Conservation (phyloP, 164 flowering plant species). For the Liquidambar formosana region DNA sequence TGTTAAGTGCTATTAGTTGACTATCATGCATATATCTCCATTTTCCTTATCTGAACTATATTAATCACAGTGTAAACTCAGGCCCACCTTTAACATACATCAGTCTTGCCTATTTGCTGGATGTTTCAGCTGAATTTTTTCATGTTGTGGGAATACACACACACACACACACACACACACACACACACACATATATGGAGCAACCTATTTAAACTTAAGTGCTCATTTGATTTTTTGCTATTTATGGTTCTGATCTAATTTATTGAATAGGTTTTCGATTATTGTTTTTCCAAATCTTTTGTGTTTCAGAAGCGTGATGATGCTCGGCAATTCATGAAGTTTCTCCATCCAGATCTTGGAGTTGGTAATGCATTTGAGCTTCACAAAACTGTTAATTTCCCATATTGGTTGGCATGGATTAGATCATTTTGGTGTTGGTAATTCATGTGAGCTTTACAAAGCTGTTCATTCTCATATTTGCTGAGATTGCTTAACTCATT, state of each 20-base stretch:
- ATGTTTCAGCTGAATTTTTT: too few species aligned
- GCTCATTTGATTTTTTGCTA: too few species aligned
- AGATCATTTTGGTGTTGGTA: neutral
- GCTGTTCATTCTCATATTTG: neutral
- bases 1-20: neutral
- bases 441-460: slow-evolving; percentile 1
- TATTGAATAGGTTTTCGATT: neutral
- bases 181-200: too few species aligned
- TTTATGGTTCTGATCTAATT: too few species aligned
- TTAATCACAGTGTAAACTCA: too few species aligned
- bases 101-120: too few species aligned
- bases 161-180: too few species aligned
- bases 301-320: slow-evolving; percentile 85
- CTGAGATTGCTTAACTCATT: neutral
- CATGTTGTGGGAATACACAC: too few species aligned
- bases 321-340: slow-evolving; percentile 97
- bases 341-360: slow-evolving; percentile 96
- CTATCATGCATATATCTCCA: too few species aligned
- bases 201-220: too few species aligned
- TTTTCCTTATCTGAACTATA: too few species aligned
- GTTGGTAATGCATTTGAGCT: slow-evolving; percentile 58
- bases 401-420: neutral
- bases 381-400: neutral
- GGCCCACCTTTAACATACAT: too few species aligned
- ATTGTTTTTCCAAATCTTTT: neutral